Base-by-base conservation (phyloP, 2,329 filamentous ascomycete genomes). In the Talaromyces verruculosus region DNA sequence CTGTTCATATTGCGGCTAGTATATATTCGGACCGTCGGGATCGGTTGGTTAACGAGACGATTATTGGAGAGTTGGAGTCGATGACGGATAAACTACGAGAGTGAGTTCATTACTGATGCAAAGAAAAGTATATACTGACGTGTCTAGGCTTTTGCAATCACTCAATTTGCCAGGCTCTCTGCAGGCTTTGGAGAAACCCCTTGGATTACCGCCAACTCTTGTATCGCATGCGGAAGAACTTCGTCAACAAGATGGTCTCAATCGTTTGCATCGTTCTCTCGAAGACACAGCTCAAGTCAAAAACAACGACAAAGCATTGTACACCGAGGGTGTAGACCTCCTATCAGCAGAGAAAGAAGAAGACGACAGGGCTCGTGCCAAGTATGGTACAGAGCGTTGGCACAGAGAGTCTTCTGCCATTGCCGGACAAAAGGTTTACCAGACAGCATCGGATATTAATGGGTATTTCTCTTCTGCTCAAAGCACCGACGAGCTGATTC, bases 1-100 rank as follows among this genome's bases (percentile, higher is more conserved):
- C 93, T 0, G 95, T 98, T 0, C 95, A 99, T 73, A 87, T 98
- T 59, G 95, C 95, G 7, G 92, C 93, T 1, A 97, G 92, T 58
- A 97, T 98, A 39, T 99, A 99, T 74, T 93, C 93, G 64, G 93
- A 98, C 74, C 87, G 93, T 15, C 86, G 93, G 65, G 93, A 99
- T 76, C 87, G 93, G n/a, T 82, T 97, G 66, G 89, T 99, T 51
- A 96, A 95, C 74, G 91, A 92, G 70, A 91, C 87, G 61, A 92
- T 98, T 37, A 90, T 97, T 59, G 88, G 90, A 30, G 90, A 96
- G 73, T 82, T 98, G 4, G 93, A 98, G 72, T 84, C 83, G 0
- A 84, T 98, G 71, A 97, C 92, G 0, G 88, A 90, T 67, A 88
- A 89, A 68, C 84, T 98, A 0, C 91, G 96, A 72, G 89, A 92